Conservation (phyloP, 176 grass and related monocot species). For the Tillandsia fasciculata region DNA sequence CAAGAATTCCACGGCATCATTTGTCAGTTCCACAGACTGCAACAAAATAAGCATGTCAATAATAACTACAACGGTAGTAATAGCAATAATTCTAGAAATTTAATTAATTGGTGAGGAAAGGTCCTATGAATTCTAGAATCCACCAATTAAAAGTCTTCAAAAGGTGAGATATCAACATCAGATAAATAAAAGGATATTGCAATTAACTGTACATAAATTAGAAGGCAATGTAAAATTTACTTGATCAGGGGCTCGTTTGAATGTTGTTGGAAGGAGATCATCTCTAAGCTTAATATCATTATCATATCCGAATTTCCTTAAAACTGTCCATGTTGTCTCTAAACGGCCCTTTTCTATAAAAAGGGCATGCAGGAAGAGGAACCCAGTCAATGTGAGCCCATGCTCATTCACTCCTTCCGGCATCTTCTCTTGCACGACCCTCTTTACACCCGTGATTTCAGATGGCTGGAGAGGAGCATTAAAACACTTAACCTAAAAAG, state of each 20-base stretch:
- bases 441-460: conserved; percentile 90
- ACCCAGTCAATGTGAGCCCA: conserved; percentile 89
- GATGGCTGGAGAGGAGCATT: conserved; percentile 79
- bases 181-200: not conserved
- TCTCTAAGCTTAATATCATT: conserved; percentile 94
- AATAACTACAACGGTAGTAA: not conserved
- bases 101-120: not conserved
- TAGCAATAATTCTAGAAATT: not conserved
- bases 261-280: conserved; percentile 59
- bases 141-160: not conserved
- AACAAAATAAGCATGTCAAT: conserved; percentile 10
- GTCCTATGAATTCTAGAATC: not conserved
- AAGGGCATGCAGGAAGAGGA: conserved; percentile 88
- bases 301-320: conserved; percentile 97
- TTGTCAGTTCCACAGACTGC: conserved; percentile 81
- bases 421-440: conserved; percentile 96
- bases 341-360: conserved; percentile 97
- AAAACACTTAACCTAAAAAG: conserved; percentile 76
- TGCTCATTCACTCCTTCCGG: conserved; percentile 78
- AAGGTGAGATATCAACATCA: not conserved
- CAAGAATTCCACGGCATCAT: conserved; percentile 65
- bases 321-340: conserved; percentile 93
- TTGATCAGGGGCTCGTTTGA: conserved; percentile 90
- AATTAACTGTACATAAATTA: not conserved
- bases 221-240: conserved; percentile 29